phyloP scores from a whole-genome alignment of 2,329 filamentous ascomycete species.

The Parascedosporium putredinis region DNA sequence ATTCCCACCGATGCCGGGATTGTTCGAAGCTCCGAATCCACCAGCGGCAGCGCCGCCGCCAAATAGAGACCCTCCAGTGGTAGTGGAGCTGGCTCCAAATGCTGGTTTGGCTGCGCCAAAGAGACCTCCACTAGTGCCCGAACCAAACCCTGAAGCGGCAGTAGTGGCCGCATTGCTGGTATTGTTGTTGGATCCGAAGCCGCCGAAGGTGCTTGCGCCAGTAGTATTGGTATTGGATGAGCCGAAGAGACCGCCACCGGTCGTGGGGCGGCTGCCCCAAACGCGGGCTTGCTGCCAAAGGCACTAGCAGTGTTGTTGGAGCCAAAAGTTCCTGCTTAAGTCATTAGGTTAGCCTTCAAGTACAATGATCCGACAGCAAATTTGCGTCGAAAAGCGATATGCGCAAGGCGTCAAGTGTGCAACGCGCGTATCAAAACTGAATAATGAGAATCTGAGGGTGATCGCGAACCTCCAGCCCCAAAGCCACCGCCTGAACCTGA shows the following conservation, averaged over 20 bases:
- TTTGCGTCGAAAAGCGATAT: no score
- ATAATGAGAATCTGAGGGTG: no score
- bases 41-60: slow-evolving; percentile 28
- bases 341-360: slow-evolving; percentile 1
- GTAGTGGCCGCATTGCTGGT: slow-evolving; percentile 16
- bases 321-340: slow-evolving; percentile 24
- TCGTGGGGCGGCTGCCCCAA: slow-evolving; percentile 34
- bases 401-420: no score
- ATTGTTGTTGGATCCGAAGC: slow-evolving; percentile 27
- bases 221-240: slow-evolving; percentile 24
- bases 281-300: slow-evolving; percentile 39
- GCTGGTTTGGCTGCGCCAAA: slow-evolving; percentile 40
- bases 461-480: slow-evolving; percentile 18
- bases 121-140: slow-evolving; percentile 34
- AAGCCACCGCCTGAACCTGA: slow-evolving; percentile 25
- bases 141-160: slow-evolving; percentile 28
- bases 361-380: no score
- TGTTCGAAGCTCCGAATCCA: slow-evolving; percentile 32
- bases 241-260: slow-evolving; percentile 37
- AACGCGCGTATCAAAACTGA: no score
- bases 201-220: slow-evolving; percentile 26
- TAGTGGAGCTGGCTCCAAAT: slow-evolving; percentile 34
- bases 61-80: slow-evolving; percentile 35
- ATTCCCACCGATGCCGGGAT: slow-evolving; percentile 40
- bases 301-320: slow-evolving; percentile 23